Evolutionary conservation across 1,139 yeast genomes (phyloP), one percentile per base, ranked within the genome.

Genomic region (Sugiyamaella pinicola): DNA sequence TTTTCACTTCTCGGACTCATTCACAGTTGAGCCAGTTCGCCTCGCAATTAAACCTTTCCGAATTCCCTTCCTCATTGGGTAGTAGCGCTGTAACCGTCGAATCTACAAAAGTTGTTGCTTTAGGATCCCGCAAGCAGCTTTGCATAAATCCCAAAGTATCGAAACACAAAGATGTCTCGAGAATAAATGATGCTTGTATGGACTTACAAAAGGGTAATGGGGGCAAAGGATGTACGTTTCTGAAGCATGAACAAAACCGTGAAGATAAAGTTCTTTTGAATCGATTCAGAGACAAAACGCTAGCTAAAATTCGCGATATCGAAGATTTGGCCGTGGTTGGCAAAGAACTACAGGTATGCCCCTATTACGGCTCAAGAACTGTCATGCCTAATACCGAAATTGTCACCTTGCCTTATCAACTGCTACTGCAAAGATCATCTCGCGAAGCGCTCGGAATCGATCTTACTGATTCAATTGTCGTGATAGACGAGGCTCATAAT

Each of bases 401-500:
- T 0, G 74, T 91, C 1, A 84, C 96, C 0, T 70, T 93, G 41
- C 98, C 99, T 0, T 91, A 91, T 63, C 97, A 90, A 63, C 74
- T 89, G 64, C 68, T 93, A 10, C 69, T 91, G 1, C 87, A 86
- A 49, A 79, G 77, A 35, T 74, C 80, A 2, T 78, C 96, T 0
- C 74, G 97, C 61, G 74, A 76, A 3, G 73, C 83, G 0, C 68
- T 89, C 47, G 81, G 82, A 1, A 66, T 91, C 4, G 76, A 83
- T 47, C 65, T 91, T 13, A 76, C 78, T 49, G 78, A 82, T 55
- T 77, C 93, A 0, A 79, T 91, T 5, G 80, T 93, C 0, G 79
- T 93, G 2, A 84, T 91, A 35, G 99, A 91, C 66, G 99, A 91
- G 65, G 98, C 98, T 0, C 99, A 91, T 66, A 91, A 91, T 65